phyloP scores from a whole-genome alignment of 2,329 filamentous ascomycete genomes.

The Rhinocladiella mackenziei region DNA sequence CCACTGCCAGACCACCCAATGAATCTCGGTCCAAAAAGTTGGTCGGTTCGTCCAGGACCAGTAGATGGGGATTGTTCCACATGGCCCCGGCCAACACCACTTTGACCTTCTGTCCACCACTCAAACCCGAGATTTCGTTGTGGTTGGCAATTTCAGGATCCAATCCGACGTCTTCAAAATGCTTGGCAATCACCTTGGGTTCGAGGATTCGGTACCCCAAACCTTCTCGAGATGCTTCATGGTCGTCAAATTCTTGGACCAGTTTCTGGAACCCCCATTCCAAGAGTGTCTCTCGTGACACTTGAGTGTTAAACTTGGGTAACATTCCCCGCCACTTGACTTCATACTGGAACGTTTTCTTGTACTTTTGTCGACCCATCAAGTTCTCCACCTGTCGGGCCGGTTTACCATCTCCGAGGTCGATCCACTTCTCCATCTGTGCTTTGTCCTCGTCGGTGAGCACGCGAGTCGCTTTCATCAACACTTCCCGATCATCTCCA shows the following conservation, averaged over 20 bases:
- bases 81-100: conserved; percentile 92
- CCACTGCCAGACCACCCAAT: conserved; percentile 91
- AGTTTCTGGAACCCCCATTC: conserved; percentile 88
- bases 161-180: conserved; percentile 94
- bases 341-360: conserved; percentile 64
- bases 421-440: conserved; percentile 88
- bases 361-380: conserved; percentile 96
- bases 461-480: conserved; percentile 94
- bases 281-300: conserved; percentile 85
- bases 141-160: conserved; percentile 98
- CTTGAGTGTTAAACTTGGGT: conserved; percentile 88
- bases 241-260: conserved; percentile 96
- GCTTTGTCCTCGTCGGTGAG: conserved; percentile 77
- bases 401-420: conserved; percentile 78
- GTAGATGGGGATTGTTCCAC: conserved; percentile 98
- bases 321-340: conserved; percentile 80
- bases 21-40: conserved; percentile 99
- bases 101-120: conserved; percentile 98
- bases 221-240: conserved; percentile 97
- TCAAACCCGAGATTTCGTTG: conserved; percentile 94
- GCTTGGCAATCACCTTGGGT: conserved; percentile 90
- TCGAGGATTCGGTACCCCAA: conserved; percentile 92
- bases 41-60: conserved; percentile 96
- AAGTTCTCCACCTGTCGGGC: conserved; percentile 75
- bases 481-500: conserved; percentile 92